phyloP scores from a whole-genome alignment of 108 stramenopile species.

The Conticribra guillardii region DNA sequence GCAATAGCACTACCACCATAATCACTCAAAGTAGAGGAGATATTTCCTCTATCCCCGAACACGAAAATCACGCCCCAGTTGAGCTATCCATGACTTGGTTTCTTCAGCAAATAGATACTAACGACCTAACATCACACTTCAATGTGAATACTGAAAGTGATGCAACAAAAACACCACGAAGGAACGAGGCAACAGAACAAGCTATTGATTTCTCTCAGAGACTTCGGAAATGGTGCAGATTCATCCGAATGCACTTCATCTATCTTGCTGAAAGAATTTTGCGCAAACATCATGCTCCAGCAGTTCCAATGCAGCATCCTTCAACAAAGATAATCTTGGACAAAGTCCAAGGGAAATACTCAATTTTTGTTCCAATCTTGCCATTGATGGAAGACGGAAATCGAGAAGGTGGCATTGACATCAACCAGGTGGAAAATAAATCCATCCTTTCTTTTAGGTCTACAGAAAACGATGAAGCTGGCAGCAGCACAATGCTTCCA shows the following conservation, averaged over 20 bases:
- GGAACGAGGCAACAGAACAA: conserved; percentile 61
- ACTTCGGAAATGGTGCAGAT: conserved; percentile 39
- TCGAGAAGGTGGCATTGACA: background rate
- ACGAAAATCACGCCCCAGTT: conserved; percentile 21
- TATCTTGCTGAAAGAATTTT: background rate
- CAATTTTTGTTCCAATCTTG: conserved; percentile 65
- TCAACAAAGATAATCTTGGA: background rate
- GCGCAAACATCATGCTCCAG: conserved; percentile 37
- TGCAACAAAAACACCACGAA: conserved; percentile 66
- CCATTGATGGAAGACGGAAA: conserved; percentile 57
- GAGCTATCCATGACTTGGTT: conserved; percentile 77
- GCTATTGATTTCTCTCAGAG: conserved; percentile 51
- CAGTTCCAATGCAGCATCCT: conserved; percentile 10
- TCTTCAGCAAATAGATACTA: conserved; percentile 55
- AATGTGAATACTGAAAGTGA: conserved; percentile 55
- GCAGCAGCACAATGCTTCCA: conserved; percentile 17
- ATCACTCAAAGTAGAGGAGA: conserved; percentile 46
- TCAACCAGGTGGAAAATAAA: background rate
- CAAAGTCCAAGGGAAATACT: conserved; percentile 8
- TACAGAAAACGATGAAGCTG: conserved; percentile 4
- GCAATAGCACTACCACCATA: conserved; percentile 39
- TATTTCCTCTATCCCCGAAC: conserved; percentile 10
- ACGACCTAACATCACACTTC: conserved; percentile 38
- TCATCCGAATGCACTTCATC: conserved; percentile 13
- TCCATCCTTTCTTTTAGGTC: background rate